phyloP scores from a whole-genome alignment of 2,329 filamentous ascomycete species.

The Cadophora sp. region DNA sequence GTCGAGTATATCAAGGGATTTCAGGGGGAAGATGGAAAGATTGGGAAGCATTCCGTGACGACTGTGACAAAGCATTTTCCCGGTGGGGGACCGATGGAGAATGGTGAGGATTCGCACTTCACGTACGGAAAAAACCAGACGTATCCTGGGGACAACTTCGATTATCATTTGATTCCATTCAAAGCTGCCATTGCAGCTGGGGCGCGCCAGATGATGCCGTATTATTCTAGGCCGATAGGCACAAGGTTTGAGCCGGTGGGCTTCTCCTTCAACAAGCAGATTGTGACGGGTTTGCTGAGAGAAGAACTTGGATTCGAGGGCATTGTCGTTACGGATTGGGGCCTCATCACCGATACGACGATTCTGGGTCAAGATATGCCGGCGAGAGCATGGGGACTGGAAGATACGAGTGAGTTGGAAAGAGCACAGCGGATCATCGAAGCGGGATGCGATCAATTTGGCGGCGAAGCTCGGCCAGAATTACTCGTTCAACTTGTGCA shows the following conservation, averaged over 20 bases:
- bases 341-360: background rate
- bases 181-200: background rate
- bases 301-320: conserved; percentile 10
- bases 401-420: background rate
- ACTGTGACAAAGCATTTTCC: conserved; percentile 16
- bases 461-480: background rate
- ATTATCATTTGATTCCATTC: conserved; percentile 14
- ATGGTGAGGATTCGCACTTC: conserved; percentile 8
- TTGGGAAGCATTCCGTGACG: background rate
- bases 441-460: conserved; percentile 9
- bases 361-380: background rate
- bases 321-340: conserved; percentile 10
- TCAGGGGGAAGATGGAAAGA: background rate
- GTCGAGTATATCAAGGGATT: conserved; percentile 3
- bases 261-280: background rate
- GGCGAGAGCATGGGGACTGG: background rate
- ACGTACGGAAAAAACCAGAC: background rate
- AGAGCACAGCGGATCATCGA: background rate
- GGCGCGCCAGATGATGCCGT: conserved; percentile 9
- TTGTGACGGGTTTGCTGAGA: background rate
- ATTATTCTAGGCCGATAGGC: background rate
- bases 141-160: background rate
- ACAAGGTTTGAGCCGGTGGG: background rate
- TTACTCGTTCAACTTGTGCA: background rate
- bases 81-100: background rate